Base-by-base conservation (phyloP, 2,329 filamentous ascomycete genomes). In the Talaromyces rugulosus region DNA sequence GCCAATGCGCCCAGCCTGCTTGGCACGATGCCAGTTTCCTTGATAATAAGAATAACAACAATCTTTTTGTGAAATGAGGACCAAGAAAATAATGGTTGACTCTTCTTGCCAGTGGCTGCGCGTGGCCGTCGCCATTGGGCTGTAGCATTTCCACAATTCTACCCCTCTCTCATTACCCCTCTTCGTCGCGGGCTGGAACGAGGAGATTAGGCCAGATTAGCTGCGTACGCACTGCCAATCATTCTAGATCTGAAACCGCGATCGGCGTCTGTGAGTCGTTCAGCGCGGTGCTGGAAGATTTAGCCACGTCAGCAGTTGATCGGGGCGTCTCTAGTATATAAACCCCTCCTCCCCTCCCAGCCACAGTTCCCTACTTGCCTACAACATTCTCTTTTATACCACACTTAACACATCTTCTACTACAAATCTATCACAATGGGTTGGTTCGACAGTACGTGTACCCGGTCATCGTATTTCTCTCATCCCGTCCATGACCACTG, bases 401-500 rank as follows among this genome's bases (percentile, higher is more conserved):
- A 12, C 4, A 27, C 7, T 47, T 23, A 3, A 47, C 44, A 47
- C 23, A 47, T 27, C 11, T 2, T 47, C 23, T 27, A 27, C 11
- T 47, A 59, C 18, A 60, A 18, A 31, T 61, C 14, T n/a, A 58
- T 65, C 67, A 69, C 18, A 59, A 70, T 71, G 69, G 66, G 65
- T 63, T 70, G 61, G 60, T 71, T 70, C 61, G 47, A 59, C 56
- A 34, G 68, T 71, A 66, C 31, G 62, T 63, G 8, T 62, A 4
- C 31, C 9, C n/a, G 31, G 81, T 79, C 76, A 69, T 77, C 80
- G n/a, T 7, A n/a, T 16, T 60, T 75, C 75, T 63, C 74, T 79
- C 62, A 72, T 81, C 63, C 68, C 27, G 64, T 53, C 14, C 33
- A n/a, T 7, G 27, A 23, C 11, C 16, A 50, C 12, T 58, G 7